Evolutionary conservation across 164 flowering plant species (phyloP).

Genomic region (Stephania cephalantha): DNA sequence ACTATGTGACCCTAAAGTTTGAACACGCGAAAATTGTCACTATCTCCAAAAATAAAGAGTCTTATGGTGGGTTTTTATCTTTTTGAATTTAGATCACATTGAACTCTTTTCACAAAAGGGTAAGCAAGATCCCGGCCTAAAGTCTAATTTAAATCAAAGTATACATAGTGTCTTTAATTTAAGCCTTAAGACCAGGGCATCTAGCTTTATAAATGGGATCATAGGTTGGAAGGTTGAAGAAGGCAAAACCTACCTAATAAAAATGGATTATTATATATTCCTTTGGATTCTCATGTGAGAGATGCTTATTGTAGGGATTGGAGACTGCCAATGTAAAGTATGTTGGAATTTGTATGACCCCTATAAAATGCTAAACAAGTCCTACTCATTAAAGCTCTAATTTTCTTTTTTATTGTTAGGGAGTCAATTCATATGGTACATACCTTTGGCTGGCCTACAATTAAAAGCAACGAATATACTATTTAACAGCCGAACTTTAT

Average conservation of each 20-base stretch:
- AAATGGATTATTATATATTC: slow-evolving; percentile 7
- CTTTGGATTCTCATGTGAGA: slow-evolving; percentile 4
- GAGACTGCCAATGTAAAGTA: neutral
- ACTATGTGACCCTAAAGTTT: neutral
- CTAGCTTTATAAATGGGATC: slow-evolving; percentile 1
- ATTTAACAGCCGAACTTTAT: slow-evolving; percentile 5
- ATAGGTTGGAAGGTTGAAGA: slow-evolving; percentile 21
- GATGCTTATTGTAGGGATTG: slow-evolving; percentile 1
- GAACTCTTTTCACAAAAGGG: neutral
- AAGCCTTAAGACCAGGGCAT: neutral
- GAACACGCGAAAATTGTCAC: neutral
- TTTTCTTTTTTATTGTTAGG: neutral
- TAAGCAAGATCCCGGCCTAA: neutral
- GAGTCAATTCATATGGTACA: neutral
- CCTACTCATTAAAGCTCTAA: neutral
- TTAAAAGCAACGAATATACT: neutral
- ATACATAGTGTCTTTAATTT: neutral
- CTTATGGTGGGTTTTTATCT: neutral
- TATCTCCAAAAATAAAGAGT: neutral
- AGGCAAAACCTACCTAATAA: slow-evolving; percentile 23
- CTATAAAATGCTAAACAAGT: neutral
- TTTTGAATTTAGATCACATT: neutral
- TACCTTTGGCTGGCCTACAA: neutral
- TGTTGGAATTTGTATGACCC: slow-evolving; percentile 1
- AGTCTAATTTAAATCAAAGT: neutral